phyloP scores from a whole-genome alignment of 179 eudicot species.

The Patellifolia procumbens region DNA sequence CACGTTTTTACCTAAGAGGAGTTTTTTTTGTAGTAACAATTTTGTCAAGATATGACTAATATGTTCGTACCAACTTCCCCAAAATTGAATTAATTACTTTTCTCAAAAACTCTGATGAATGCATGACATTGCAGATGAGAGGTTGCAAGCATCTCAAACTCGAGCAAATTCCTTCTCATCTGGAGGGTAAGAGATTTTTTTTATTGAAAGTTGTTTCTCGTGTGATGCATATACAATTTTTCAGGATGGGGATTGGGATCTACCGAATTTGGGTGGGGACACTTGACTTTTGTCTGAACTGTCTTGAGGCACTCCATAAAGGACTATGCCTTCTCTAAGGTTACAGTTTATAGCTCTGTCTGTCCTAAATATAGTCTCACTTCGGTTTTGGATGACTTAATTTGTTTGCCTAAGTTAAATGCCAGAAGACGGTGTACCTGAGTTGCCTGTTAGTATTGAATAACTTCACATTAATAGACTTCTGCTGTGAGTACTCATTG shows the following conservation, averaged over 20 bases:
- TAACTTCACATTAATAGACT: neutral
- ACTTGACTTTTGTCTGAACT: neutral
- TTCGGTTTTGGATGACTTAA: neutral
- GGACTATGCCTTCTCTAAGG: constrained; percentile 3
- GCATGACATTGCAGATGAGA: constrained; percentile 84
- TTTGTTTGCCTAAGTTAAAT: neutral
- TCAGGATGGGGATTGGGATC: constrained; percentile 2
- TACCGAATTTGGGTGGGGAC: neutral
- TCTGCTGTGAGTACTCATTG: no score
- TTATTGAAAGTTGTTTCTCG: neutral
- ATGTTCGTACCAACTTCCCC: neutral
- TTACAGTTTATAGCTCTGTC: neutral
- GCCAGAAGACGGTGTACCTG: neutral
- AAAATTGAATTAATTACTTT: constrained; percentile 5
- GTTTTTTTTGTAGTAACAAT: neutral
- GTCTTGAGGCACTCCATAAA: neutral
- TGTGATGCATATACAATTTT: constrained; percentile 1
- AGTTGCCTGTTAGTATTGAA: no score
- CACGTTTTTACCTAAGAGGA: constrained; percentile 11
- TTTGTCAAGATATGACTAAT: constrained; percentile 8
- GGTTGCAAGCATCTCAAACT: no score
- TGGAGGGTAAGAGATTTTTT: constrained; percentile 84
- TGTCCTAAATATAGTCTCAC: neutral
- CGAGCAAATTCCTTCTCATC: constrained; percentile 47
- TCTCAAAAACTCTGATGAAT: constrained; percentile 39